Percentiles rank a stretch among this genome's conserved stretches.
phyloP scores from a whole-genome alignment of 176 grass and related monocot species.

The Lolium multiflorum region DNA sequence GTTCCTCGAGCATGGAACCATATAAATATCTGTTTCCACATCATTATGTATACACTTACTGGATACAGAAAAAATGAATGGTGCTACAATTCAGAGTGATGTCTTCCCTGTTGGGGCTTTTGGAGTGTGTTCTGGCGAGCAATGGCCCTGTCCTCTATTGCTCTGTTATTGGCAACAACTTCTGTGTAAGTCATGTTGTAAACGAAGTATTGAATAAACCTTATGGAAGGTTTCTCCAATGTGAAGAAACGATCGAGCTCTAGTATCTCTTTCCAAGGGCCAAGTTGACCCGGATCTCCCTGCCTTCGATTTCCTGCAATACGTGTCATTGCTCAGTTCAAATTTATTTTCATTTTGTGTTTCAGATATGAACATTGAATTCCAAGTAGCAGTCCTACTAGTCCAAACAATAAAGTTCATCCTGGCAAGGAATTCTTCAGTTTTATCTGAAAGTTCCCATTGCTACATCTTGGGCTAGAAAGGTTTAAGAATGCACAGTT shows the following conservation, averaged over 20 bases:
- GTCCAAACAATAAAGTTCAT: neutral
- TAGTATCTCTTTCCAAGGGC: conserved; percentile 68
- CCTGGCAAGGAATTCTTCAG: neutral
- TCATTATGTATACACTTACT: neutral
- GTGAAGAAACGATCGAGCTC: conserved; percentile 23
- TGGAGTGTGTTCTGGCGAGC: neutral
- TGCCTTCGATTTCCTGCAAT: conserved; percentile 79
- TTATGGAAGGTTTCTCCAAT: neutral
- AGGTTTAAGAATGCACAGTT: neutral
- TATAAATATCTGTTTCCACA: neutral
- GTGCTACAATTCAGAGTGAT: neutral
- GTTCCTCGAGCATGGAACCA: conserved; percentile 22
- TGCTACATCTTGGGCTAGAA: neutral
- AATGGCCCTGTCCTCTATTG: neutral
- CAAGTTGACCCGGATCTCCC: conserved; percentile 73
- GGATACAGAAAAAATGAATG: neutral
- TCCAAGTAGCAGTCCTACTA: neutral
- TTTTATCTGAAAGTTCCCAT: neutral
- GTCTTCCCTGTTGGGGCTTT: neutral
- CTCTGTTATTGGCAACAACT: neutral
- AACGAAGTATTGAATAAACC: neutral
- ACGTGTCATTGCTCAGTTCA: neutral
- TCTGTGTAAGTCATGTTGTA: neutral
- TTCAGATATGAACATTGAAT: neutral
- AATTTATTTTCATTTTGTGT: neutral